Base-by-base conservation (phyloP, 169 alveolate species). In the Plasmodium gallinaceum region DNA sequence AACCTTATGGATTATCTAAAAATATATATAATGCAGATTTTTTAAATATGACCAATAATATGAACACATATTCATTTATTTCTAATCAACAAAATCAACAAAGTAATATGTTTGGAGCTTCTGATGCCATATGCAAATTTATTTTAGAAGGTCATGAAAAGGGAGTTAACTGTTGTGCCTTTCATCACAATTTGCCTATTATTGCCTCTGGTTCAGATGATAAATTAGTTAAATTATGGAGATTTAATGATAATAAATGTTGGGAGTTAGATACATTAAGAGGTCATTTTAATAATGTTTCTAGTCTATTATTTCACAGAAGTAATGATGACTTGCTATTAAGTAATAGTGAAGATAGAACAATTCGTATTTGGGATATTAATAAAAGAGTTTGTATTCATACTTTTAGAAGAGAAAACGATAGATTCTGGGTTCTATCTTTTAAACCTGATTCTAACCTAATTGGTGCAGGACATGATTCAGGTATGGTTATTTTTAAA, bases 91-190 rank as follows among this genome's bases (percentile, higher is more conserved):
- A n/a, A 39, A 70, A 66, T 57, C 60, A 85, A 0, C 66, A n/a
- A 18, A 85, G 45, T 32, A 74, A 88, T 66, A 76, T 75, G 88
- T 76, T 76, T 48, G 88, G 88, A 26, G 93, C 93, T 12, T 75
- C 93, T 0, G 88, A 74, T 48, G 95, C 95, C 45, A 90, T 91
- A 5, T 95, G 97, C 75, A 95, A 95, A 22, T 97, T 97, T 93
- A 96, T 97, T 58, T 90, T 98, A 64, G 98, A 97, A 92, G 99
- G 99, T 3, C 99, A 98, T 88, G 98, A 97, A 64, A 95, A 97
- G 80, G 99, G 99, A 9, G 99, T 98, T 0, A 98, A 98, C 88
- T 98, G 99, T 98, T 99, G 98, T 6, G 71, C 96, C 9, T 98
- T 98, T 92, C 99, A 97, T 88, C 97, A 97, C 9, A 94, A 93